Evolutionary conservation across 1,284 basidiomycete genomes (phyloP), one percentile per base, ranked within the genome.

Genomic region (Inonotus hispidus): DNA sequence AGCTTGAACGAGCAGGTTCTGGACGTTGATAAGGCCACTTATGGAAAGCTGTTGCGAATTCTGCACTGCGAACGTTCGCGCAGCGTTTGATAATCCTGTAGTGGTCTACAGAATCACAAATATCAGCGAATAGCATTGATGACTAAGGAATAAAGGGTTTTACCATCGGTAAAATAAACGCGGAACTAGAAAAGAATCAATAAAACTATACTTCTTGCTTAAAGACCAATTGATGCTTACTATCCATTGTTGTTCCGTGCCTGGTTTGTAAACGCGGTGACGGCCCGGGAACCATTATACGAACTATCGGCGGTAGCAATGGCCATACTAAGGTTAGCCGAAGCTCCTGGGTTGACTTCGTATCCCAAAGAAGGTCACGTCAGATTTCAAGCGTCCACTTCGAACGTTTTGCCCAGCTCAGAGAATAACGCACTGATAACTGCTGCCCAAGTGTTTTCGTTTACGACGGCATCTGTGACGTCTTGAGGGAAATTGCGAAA

Each of bases 231-330:
- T 5, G 1, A 21, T 32, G 58, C 72, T 69, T 58, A 84, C 83
- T 77, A 84, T 7, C 75, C 78, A 46, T 81, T 81, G 65, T 77
- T 76, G 55, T 72, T 78, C 46, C 76, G 68, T 59, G 71, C 75
- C 37, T 68, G 63, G 1, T 68, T 67, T 0, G 69, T 58, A 58
- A 73, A 76, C 39, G 71, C 72, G 8, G 71, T 74, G 10, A 77
- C 66, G 10, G 77, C 76, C 29, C 63, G 63, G 0, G 74, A 68
- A 0, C 75, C 72, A 57, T 78, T 68, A 49, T 77, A 77, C 7
- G 67, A 56, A 23, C 67, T 58, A 64, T 77, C 63, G 2, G 65
- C 67, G 10, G 68, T 60, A 16, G 69, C 60, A 7, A 73, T 64
- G 10, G 77, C 77, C 4, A 60, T 55, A 27, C 69, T 66, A 5